Conservation (phyloP, 2,329 filamentous ascomycete species). For the Fusarium sacchari region DNA sequence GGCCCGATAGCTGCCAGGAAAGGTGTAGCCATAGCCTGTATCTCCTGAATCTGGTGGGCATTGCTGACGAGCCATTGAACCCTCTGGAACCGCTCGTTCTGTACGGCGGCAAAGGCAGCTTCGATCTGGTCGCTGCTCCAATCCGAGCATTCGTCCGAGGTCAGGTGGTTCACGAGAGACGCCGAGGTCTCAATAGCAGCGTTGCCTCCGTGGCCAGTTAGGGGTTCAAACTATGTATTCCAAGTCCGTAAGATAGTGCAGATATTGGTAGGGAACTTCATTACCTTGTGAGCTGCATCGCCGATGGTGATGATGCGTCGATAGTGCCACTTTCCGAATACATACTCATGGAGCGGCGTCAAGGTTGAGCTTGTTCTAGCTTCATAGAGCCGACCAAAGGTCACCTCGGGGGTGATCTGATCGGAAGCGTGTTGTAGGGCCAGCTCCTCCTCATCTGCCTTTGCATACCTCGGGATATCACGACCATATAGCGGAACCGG, state of each 20-base stretch:
- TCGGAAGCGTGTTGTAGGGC: background rate
- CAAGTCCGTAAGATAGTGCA: too few relatives aligned
- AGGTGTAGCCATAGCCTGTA: background rate
- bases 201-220: background rate
- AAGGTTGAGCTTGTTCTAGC: background rate
- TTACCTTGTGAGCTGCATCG: constrained; percentile 19
- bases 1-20: background rate
- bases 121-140: background rate
- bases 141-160: background rate
- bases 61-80: background rate
- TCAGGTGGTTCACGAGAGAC: background rate
- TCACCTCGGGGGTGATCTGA: background rate
- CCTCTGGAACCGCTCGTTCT: background rate
- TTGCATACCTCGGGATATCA: background rate
- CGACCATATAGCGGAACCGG: background rate
- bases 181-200: constrained; percentile 1
- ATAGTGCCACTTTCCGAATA: constrained; percentile 10
- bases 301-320: constrained; percentile 1
- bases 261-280: too few relatives aligned
- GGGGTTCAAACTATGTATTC: constrained; percentile 3
- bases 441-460: background rate
- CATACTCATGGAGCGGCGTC: background rate
- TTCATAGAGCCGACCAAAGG: background rate
- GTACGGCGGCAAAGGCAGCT: background rate
- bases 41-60: background rate